phyloP scores from a whole-genome alignment of 1,284 basidiomycete genomes.

The Xerocomus alliaceus region DNA sequence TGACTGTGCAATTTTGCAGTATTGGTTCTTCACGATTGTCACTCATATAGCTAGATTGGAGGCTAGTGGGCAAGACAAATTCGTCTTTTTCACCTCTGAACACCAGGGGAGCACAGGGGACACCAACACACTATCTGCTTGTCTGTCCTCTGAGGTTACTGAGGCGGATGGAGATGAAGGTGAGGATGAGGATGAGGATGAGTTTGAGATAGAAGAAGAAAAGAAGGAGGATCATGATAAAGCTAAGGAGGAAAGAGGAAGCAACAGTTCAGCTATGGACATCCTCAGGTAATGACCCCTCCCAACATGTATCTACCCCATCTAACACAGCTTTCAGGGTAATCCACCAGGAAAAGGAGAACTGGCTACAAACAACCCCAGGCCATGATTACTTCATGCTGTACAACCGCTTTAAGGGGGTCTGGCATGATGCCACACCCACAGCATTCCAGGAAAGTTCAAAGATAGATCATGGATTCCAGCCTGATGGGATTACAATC shows the following conservation, averaged over 20 bases:
- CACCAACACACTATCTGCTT: neutral
- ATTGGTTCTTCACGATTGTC: neutral
- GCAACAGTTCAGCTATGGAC: too few species aligned
- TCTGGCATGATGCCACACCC: conserved; percentile 1
- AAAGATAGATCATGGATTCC: conserved; percentile 3
- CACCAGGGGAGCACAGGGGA: neutral
- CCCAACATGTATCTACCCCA: too few species aligned
- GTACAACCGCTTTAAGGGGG: conserved; percentile 3
- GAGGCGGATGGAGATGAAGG: neutral
- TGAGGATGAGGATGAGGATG: too few species aligned
- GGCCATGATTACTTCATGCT: conserved; percentile 3
- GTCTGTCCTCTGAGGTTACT: too few species aligned
- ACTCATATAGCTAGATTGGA: neutral
- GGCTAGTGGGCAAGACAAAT: neutral
- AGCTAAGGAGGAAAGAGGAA: too few species aligned
- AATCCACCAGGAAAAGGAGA: too few species aligned
- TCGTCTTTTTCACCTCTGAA: neutral
- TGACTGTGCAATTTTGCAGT: neutral
- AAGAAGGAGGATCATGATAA: too few species aligned
- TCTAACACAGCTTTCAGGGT: too few species aligned
- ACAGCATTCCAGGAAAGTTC: conserved; percentile 2
- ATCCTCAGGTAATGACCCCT: too few species aligned
- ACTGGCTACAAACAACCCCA: too few species aligned
- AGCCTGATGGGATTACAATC: neutral
- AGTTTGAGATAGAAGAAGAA: too few species aligned